Evolutionary conservation across 2,329 filamentous ascomycete species (phyloP), one percentile per base, ranked within the genome.

Genomic region (Davidsoniella eucalypti): DNA sequence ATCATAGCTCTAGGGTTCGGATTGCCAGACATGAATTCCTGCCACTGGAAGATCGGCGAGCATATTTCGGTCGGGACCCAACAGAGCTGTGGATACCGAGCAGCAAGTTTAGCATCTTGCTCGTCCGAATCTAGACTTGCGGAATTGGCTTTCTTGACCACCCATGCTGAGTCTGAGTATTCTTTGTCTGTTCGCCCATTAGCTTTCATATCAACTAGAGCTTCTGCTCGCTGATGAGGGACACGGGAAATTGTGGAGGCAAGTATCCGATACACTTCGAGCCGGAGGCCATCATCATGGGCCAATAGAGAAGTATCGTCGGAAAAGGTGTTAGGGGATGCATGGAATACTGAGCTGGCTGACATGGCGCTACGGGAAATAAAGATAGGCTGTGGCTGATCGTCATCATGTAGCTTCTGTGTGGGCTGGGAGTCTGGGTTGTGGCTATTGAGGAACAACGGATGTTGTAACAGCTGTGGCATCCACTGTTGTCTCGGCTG

Each of bases 111-210:
- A 7, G 51, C 54, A 33, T 64, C 58, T 7, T 56, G 54, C 3
- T 58, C 55, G 9, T 29, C 54, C 53, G 2, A 63, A 60, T 43
- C 60, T 58, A 3, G 18, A 16, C 39, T 44, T 9, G 64, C 63
- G n/a, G 65, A 67, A 54, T 65, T 66, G 37, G 65, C 61, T 49
- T 62, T 63, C 52, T 68, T 67, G 37, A 68, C 62, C 23, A 67
- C 61, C 65, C 65, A 67, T 48, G 61, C 57, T 1, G 59, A 58
- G n/a, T 52, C 52, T 64, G 63, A 67, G 48, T 58, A 64, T 18
- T 64, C 57, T 16, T 56, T 55, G 49, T 64, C 63, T 5, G 57
- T 52, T 8, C 49, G 43, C 2, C 55, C 55, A 7, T 43, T 40
- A 7, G 52, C 42, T 6, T 55, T 39, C 39, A 65, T 58, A 2